Base-by-base conservation (phyloP, 768 basidiomycete species). In the Amylocystis lapponica region DNA sequence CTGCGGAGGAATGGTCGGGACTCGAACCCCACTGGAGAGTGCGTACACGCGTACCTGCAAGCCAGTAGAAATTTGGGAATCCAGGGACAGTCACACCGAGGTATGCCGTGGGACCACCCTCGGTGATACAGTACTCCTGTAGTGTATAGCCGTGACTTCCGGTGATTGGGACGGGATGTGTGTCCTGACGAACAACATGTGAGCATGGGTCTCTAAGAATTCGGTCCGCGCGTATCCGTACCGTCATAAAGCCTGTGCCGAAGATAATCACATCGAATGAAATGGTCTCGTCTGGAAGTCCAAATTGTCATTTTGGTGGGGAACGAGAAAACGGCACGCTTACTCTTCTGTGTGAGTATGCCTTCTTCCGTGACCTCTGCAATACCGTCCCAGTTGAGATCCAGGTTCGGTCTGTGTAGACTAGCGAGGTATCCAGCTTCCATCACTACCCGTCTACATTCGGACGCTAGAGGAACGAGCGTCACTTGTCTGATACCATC, bases 11-110 rank as follows among this genome's bases (percentile, higher is more conserved):
- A n/a, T n/a, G n/a, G n/a, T n/a, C n/a, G n/a, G n/a, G n/a, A n/a
- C n/a, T n/a, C n/a, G 13, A 11, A n/a, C 5, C 19, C 36, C 12
- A n/a, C n/a, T 4, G 34, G 19, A 4, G 12, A 10, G 22, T 14
- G 32, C 7, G 13, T 14, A 7, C 12, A 14, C 26, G 47, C 55
- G 22, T n/a, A 61, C 63, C 65, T 17, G 46, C 42, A 9, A 66
- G 25, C 46, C 57, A 53, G 48, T 59, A 66, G 41, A 63, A 62
- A 31, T 67, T 68, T 1, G 67, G 66, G n/a, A 67, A 67, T n/a
- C 52, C 57, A 6, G 66, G 66, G 27, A 68, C 41, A 7, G 54
- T 41, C 3, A 62, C 61, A 10, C 66, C 64, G 17, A 44, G 44
- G 43, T 68, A 68, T 5, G 59, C 65, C 5, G 59, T 56, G 5